Evolutionary conservation across 2,329 filamentous ascomycete species (phyloP).

Genomic region (Chaetomiaceae sp.): DNA sequence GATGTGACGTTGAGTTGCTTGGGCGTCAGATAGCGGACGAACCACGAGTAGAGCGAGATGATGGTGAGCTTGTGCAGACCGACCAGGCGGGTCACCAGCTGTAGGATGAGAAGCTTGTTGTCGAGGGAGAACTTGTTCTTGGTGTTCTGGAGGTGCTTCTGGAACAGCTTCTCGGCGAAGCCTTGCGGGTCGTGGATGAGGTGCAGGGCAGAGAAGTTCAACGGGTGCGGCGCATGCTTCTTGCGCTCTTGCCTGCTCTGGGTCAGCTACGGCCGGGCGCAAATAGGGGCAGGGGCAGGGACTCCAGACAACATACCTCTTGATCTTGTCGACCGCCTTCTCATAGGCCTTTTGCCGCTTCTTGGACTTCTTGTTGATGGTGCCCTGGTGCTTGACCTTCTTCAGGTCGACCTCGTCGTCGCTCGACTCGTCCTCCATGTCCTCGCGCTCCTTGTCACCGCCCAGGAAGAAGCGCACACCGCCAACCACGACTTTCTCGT

Average conservation of each 20-base stretch:
- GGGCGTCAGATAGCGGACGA: conserved; percentile 85
- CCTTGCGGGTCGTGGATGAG: conserved; percentile 90
- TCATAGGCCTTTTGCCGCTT: conserved; percentile 78
- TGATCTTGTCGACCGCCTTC: conserved; percentile 76
- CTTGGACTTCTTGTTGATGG: conserved; percentile 94
- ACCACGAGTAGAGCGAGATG: conserved; percentile 90
- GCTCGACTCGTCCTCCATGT: conserved; percentile 82
- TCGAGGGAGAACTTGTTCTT: conserved; percentile 83
- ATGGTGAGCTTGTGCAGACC: conserved; percentile 90
- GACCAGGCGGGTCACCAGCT: conserved; percentile 84
- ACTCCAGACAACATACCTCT: conserved; percentile 35
- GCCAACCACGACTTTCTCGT: conserved; percentile 85
- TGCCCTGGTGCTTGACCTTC: conserved; percentile 76
- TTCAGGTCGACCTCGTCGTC: conserved; percentile 78
- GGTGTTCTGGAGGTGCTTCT: conserved; percentile 82
- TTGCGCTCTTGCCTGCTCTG: conserved; percentile 67
- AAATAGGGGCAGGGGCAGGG: no score
- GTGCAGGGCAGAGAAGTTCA: conserved; percentile 96
- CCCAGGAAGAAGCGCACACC: conserved; percentile 93
- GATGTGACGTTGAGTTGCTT: conserved; percentile 87
- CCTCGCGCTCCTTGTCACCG: conserved; percentile 92
- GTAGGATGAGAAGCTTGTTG: conserved; percentile 82
- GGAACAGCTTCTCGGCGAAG: conserved; percentile 85
- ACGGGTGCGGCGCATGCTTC: conserved; percentile 77
- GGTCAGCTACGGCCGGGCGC: neutral